Base-by-base conservation (phyloP, 2,329 filamentous ascomycete genomes). In the Aspergillus cejpii region DNA sequence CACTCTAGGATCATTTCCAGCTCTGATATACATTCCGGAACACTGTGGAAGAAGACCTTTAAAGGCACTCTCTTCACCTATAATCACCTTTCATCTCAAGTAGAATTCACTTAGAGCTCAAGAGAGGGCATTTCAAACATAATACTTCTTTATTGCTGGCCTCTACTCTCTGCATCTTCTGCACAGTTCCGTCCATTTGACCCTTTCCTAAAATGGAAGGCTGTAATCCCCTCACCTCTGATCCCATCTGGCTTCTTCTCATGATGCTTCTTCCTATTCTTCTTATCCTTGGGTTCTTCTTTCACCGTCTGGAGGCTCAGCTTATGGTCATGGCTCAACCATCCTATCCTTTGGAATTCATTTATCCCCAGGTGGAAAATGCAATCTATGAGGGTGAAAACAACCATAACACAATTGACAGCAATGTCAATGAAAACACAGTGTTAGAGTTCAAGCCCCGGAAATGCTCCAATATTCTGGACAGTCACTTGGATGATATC, bases 401-500 rank as follows among this genome's bases (percentile, higher is more conserved):
- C 14, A 17, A 34, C 15, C 17, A 8, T 11, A 19, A 6, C 7
- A 10, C 15, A 20, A 3, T 10, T 10, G 10, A 19, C 31, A 34
- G 17, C 17, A 17, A 34, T 11, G 17, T 6, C 31, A 34, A 4
- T 10, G 17, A 34, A 17, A 12, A 5, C 7, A 11, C 15, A 10
- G 15, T 34, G 6, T 10, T 21, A 21, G 7, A 14, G 8, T 26
- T 34, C 7, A 20, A 23, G 10, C 12, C 27, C 12, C 19, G 14
- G 7, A 24, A 28, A 11, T 24, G 21, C 8, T 45, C 19, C 11
- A 39, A 43, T 19, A 39, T 56, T 15, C 43, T 57, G 7, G 53
- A 56, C 37, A 48, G 46, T 2, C 10, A 31, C n/a, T 23, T 56
- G 23, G 55, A 57, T 19, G 47, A 54, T 6, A 53, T 57, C 20